Percentiles rank a stretch among this genome's conserved stretches.
Conservation (phyloP, 23 red algal genomes). For the Gracilariopsis chorda region DNA sequence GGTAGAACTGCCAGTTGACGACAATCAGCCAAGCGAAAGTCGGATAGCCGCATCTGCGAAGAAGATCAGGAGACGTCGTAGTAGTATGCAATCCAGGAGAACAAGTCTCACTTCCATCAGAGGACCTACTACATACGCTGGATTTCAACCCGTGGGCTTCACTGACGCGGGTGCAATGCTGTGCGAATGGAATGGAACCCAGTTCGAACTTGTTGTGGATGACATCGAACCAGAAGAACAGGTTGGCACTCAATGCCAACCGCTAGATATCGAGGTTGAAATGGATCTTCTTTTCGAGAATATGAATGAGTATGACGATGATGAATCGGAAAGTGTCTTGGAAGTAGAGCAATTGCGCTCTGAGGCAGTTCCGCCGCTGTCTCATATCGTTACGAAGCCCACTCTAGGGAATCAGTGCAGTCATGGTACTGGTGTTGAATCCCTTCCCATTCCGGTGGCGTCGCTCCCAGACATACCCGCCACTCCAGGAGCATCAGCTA, state of each 20-base stretch:
- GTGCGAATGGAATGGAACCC: background rate
- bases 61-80: background rate
- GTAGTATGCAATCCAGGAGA: background rate
- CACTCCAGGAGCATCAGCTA: background rate
- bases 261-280: slow-evolving; percentile 38
- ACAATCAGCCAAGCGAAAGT: background rate
- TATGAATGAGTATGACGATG: background rate
- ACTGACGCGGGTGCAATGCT: background rate
- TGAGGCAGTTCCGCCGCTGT: background rate
- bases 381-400: background rate
- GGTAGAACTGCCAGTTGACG: background rate
- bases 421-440: background rate
- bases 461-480: background rate
- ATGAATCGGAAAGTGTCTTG: background rate
- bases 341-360: background rate
- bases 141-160: background rate
- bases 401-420: background rate
- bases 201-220: slow-evolving; percentile 28
- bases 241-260: slow-evolving; percentile 23
- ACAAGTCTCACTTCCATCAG: background rate
- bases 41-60: background rate
- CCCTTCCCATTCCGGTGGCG: background rate
- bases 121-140: background rate
- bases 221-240: background rate
- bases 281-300: slow-evolving; percentile 51